These are phyloP conservation scores for Paecilomyces sp. DNA, from an alignment of 2,329 filamentous ascomycete genomes.

Conservation along the genomic window DNA sequence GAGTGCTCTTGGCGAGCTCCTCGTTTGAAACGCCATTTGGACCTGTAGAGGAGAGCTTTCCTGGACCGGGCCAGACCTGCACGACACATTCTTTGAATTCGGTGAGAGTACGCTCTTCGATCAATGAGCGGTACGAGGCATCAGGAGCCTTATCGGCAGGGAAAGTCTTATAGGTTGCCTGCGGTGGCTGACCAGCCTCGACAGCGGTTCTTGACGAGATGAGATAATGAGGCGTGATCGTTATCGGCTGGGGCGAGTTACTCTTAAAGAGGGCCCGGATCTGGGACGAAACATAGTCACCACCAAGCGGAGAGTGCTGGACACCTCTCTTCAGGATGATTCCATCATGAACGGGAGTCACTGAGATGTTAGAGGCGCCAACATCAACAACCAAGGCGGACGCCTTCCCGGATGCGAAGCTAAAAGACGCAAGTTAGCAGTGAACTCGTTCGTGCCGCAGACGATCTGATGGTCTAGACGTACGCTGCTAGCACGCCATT, in stretches of 20 bases:
- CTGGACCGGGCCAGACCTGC: slow-evolving; percentile 81
- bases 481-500: slow-evolving; percentile 79
- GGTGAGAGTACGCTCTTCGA: slow-evolving; percentile 87
- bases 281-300: slow-evolving; percentile 84
- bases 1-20: slow-evolving; percentile 64
- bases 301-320: slow-evolving; percentile 75
- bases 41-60: slow-evolving; percentile 49
- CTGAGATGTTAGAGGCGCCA: slow-evolving; percentile 78
- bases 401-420: slow-evolving; percentile 85
- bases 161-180: slow-evolving; percentile 69
- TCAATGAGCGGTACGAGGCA: slow-evolving; percentile 69
- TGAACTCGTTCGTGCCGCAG: background rate
- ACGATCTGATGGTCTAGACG: slow-evolving; percentile 16
- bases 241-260: slow-evolving; percentile 60
- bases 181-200: slow-evolving; percentile 72
- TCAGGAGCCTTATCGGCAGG: slow-evolving; percentile 49
- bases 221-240: slow-evolving; percentile 77
- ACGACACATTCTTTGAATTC: slow-evolving; percentile 98
- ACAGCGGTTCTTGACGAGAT: slow-evolving; percentile 82
- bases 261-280: slow-evolving; percentile 71
- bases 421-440: slow-evolving; percentile 14
- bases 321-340: slow-evolving; percentile 88
- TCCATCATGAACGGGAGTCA: slow-evolving; percentile 89
- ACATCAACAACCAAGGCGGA: slow-evolving; percentile 90
- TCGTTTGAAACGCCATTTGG: slow-evolving; percentile 58